Base-by-base conservation (phyloP, 2,329 filamentous ascomycete genomes). In the Grosmannia huntii region DNA sequence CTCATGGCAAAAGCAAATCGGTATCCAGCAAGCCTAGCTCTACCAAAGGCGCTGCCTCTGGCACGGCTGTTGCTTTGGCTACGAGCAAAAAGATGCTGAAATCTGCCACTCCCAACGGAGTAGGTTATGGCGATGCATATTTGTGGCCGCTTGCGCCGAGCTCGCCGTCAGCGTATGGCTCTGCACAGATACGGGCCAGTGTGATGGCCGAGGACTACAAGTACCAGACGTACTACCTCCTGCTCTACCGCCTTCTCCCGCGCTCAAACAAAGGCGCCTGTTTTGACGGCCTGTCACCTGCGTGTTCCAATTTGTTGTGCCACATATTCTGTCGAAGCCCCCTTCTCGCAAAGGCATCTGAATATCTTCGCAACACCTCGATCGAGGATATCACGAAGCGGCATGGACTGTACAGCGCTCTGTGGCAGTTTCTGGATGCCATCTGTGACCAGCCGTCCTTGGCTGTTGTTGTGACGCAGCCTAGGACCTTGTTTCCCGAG, bases 341-440 rank as follows among this genome's bases (percentile, higher is more conserved):
- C 0, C 58, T 69, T 11, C 19, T 69, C 11, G 44, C 53, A 5
- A 64, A 62, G 38, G 62, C 63, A 1, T 62, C 61, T 3, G 65
- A 67, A 50, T 36, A 68, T 3, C 60, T 69, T 1, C 63, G 64
- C 2, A 62, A 65, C 41, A 51, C 65, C 1, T 62, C 63, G 5
- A 62, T 69, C 5, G 61, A 68, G 3, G 69, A 70, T 14, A 66
- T 70, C 4, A 56, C 62, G 16, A 44, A 50, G 2, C 63, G 63
- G 1, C 49, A 54, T 9, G 31, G 60, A 0, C 60, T 77, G 0
- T 76, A 78, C 60, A 62, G 65, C 7, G 66, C 65, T 2, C 62
- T 76, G 3, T 61, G 78, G 9, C 64, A 66, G 25, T 73, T 80
- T 58, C 56, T 79, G 2, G 58, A 66, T 2, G 61, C 64, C 0